A percentile compares a stretch with the other conserved stretches of the same genome.
phyloP scores from a whole-genome alignment of 1,139 yeast genomes.

The Zygoascus hellenicus region DNA sequence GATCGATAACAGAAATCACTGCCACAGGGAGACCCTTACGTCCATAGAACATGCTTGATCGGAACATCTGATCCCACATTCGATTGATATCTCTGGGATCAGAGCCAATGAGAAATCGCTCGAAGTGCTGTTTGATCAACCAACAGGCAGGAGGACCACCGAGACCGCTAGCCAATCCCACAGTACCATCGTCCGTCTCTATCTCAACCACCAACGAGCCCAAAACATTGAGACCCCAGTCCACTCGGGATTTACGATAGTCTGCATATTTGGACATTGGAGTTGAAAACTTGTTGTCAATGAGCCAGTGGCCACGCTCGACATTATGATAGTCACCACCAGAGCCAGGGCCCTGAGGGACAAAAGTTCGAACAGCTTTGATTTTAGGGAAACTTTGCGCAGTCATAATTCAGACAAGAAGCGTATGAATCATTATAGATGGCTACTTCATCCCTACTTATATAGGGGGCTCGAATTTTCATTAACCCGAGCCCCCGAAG shows the following conservation, averaged over 20 bases:
- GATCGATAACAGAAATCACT: constrained; percentile 42
- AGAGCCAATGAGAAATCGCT: constrained; percentile 40
- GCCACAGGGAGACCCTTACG: constrained; percentile 46
- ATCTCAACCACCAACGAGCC: constrained; percentile 48
- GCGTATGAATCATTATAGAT: neutral
- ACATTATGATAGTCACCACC: constrained; percentile 50
- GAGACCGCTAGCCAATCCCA: constrained; percentile 48
- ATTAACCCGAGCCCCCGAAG: neutral
- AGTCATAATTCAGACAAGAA: neutral
- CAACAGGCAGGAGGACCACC: constrained; percentile 50
- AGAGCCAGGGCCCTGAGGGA: constrained; percentile 40
- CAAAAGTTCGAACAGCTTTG: constrained; percentile 39
- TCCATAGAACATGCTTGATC: constrained; percentile 48
- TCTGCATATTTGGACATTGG: constrained; percentile 46
- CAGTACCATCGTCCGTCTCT: constrained; percentile 44
- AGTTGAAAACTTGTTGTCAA: constrained; percentile 42
- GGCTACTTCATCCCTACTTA: neutral
- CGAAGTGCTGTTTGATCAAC: constrained; percentile 43
- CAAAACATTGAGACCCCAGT: constrained; percentile 47
- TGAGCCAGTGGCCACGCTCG: constrained; percentile 44
- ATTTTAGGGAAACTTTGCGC: constrained; percentile 39
- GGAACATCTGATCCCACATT: constrained; percentile 45
- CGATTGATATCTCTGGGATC: constrained; percentile 44
- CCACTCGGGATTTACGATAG: constrained; percentile 40
- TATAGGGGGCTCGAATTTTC: neutral